These are phyloP conservation scores for Xylariales sp. DNA, from an alignment of 2,329 filamentous ascomycete genomes.

Conservation along the genomic window DNA sequence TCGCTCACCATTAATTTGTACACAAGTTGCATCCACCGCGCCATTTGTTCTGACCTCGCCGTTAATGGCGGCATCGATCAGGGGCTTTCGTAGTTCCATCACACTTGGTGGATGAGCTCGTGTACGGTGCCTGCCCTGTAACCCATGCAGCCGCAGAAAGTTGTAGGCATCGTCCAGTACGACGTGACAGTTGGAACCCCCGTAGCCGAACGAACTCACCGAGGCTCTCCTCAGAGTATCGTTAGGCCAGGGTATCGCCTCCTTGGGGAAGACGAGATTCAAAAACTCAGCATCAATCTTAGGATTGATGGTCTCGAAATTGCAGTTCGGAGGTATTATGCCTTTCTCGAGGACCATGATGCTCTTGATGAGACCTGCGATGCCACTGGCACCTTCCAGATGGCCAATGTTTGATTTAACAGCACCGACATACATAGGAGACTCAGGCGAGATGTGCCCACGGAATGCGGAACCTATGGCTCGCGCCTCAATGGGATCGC, in stretches of 20 bases:
- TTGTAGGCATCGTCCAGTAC: conserved; percentile 13
- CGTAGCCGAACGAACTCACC: conserved; percentile 19
- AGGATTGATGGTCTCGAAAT: conserved; percentile 11
- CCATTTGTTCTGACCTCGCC: too few relatives aligned
- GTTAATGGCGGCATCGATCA: too few relatives aligned
- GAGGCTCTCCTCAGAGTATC: conserved; percentile 10
- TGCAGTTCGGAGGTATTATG: conserved; percentile 15
- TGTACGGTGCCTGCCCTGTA: conserved; percentile 7
- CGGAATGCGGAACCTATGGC: conserved; percentile 20
- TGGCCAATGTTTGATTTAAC: conserved; percentile 6
- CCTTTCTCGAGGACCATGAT: conserved; percentile 13
- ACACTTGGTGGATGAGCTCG: neutral
- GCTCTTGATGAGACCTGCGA: conserved; percentile 17
- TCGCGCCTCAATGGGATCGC: conserved; percentile 29
- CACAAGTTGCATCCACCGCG: too few relatives aligned
- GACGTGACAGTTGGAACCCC: conserved; percentile 16
- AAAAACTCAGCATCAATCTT: conserved; percentile 8
- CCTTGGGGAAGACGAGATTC: conserved; percentile 7
- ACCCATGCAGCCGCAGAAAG: conserved; percentile 7
- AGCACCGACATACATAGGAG: conserved; percentile 8
- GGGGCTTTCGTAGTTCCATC: too few relatives aligned
- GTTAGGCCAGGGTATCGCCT: conserved; percentile 10
- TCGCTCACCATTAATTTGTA: too few relatives aligned
- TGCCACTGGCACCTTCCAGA: conserved; percentile 4
- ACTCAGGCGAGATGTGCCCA: neutral